Base-by-base conservation (phyloP, 2,329 filamentous ascomycete genomes). In the Xylariaceae sp. region DNA sequence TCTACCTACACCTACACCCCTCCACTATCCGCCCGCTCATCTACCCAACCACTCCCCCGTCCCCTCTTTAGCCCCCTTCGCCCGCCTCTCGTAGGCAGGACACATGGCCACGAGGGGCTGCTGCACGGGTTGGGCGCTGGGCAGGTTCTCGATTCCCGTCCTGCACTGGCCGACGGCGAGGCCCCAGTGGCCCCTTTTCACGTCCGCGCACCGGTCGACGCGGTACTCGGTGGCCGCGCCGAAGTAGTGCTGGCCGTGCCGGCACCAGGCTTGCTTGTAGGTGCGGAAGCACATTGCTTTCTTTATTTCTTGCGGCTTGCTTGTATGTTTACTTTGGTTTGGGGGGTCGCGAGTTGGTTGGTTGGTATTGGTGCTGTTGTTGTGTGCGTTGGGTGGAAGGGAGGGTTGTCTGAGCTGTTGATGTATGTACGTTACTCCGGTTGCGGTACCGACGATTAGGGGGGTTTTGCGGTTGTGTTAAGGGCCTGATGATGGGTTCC, bases 201-300 rank as follows among this genome's bases (percentile, higher is more conserved):
- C 44, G n/a, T 47, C 23, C 2, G 7, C 23, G 44, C 44, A 47
- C n/a, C 2, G 4, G 44, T 47, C 44, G 26, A 37, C 23, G 5
- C 44, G 23, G 19, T 37, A 18, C n/a, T 37, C n/a, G 9, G 5
- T 6, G 14, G 18, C 19, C 2, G 7, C 23, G 26, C 26, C 44
- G 44, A 19, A 47, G 23, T 14, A 47, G 44, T 47, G 44, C 23
- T 18, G n/a, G 26, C 44, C 44, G 10, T 10, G 23, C 16, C 26
- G 44, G 23, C 44, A 47, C 44, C 44, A 47, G 16, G 23, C 44
- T 14, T 47, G 44, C 19, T 47, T 47, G n/a, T 37, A 37, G 16
- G 23, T 47, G n/a, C 26, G 23, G 16, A 2, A 20, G 26, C 44
- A 47, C 44, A 47, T 47, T n/a, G 43, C 10, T 29, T 29, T 29